These are phyloP conservation scores for Schizochytrium sp. DNA, from an alignment of 108 stramenopile species.

Conservation along the genomic window DNA sequence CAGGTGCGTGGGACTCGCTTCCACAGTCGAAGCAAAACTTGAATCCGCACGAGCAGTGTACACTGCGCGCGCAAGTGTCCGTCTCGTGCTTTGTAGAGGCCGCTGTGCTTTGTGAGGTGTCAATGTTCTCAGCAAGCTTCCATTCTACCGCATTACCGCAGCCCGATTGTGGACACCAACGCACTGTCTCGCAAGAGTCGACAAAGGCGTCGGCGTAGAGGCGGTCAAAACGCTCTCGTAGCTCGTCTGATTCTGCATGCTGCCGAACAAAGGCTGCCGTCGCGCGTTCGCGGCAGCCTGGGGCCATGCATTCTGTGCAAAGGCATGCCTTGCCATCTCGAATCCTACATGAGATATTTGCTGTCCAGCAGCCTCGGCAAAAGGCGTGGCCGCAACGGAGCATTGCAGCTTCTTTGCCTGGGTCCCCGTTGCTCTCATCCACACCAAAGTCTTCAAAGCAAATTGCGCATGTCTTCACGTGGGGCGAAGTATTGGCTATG, in stretches of 20 bases:
- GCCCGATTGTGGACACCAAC: constrained; percentile 92
- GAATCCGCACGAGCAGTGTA: constrained; percentile 57
- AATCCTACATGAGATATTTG: not conserved
- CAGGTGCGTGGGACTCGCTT: constrained; percentile 86
- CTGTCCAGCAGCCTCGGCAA: not conserved
- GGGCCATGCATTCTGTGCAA: constrained; percentile 46
- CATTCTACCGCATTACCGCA: constrained; percentile 48
- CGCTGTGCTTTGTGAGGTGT: not conserved
- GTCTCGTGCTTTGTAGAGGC: no score
- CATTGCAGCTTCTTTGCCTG: constrained; percentile 32
- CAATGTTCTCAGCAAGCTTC: not conserved
- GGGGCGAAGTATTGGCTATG: not conserved
- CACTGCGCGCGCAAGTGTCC: not conserved
- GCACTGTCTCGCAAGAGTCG: constrained; percentile 74
- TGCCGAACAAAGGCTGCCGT: not conserved
- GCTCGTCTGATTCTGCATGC: not conserved
- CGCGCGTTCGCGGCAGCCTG: not conserved
- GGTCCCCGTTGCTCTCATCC: no score
- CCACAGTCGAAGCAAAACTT: constrained; percentile 80
- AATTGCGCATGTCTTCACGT: not conserved
- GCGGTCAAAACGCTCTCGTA: constrained; percentile 51
- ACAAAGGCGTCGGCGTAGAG: constrained; percentile 68
- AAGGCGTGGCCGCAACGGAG: not conserved
- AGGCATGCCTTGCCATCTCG: constrained; percentile 51
- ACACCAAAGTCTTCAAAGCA: not conserved